These are phyloP conservation scores for Suhomyces bribrorum DNA, from an alignment of 1,139 yeast genomes.

Conservation along the genomic window DNA sequence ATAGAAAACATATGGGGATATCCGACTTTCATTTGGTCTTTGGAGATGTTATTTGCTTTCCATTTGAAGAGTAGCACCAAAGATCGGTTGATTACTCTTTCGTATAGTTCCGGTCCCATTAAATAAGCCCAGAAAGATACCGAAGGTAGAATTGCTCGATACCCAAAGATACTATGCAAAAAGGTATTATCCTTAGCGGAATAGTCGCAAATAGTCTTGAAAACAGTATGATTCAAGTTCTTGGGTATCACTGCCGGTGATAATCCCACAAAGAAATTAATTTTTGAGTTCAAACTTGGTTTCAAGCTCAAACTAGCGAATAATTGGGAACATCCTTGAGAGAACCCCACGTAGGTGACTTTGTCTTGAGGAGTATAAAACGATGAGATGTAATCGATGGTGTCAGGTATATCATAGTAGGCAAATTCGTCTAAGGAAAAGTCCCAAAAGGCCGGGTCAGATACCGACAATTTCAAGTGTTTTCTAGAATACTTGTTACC, in stretches of 20 bases:
- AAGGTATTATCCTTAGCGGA: conserved; percentile 37
- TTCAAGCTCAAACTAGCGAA: conserved; percentile 44
- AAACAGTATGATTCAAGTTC: conserved; percentile 40
- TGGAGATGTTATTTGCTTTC: conserved; percentile 36
- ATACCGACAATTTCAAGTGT: conserved; percentile 38
- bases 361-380: conserved; percentile 14
- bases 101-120: conserved; percentile 38
- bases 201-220: conserved; percentile 36
- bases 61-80: conserved; percentile 43
- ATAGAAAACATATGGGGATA: conserved; percentile 52
- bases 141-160: conserved; percentile 45
- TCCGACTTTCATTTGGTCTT: conserved; percentile 39
- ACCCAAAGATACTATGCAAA: conserved; percentile 42
- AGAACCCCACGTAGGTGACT: conserved; percentile 44
- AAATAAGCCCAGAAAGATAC: conserved; percentile 47
- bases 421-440: conserved; percentile 87
- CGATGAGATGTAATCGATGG: conserved; percentile 56
- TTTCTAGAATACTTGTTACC: conserved; percentile 44
- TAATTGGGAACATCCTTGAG: conserved; percentile 50
- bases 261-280: conserved; percentile 41
- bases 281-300: conserved; percentile 37
- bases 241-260: conserved; percentile 50
- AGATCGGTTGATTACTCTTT: conserved; percentile 40
- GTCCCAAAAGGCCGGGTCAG: conserved; percentile 68
- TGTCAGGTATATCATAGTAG: conserved; percentile 75